phyloP scores from a whole-genome alignment of 2,329 filamentous ascomycete genomes.

The Talaromyces piceae region DNA sequence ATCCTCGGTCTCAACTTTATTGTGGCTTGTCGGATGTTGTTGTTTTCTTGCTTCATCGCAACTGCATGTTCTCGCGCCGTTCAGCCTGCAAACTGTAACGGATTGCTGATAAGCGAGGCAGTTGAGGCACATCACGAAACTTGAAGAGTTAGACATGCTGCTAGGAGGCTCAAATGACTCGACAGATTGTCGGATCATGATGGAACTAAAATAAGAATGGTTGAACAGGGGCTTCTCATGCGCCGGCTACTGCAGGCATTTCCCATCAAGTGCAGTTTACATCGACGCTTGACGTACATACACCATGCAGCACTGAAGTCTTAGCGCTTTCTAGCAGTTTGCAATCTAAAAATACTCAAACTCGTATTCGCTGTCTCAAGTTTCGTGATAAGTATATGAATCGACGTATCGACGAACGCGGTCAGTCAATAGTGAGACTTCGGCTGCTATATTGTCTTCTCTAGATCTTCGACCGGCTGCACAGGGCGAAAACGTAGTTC shows the following conservation, averaged over 20 bases:
- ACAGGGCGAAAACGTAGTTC: too few species aligned
- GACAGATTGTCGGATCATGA: neutral
- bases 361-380: neutral
- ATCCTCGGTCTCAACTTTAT: neutral
- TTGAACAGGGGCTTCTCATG: neutral
- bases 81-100: neutral
- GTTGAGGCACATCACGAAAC: neutral
- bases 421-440: too few species aligned
- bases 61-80: neutral
- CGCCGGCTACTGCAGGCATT: neutral
- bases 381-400: neutral
- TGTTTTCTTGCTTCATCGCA: neutral
- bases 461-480: too few species aligned
- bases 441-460: too few species aligned
- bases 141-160: neutral
- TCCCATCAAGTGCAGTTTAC: neutral
- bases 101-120: neutral
- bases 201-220: neutral
- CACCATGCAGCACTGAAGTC: neutral
- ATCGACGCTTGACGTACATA: neutral
- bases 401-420: neutral
- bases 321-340: neutral
- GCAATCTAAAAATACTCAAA: neutral
- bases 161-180: neutral
- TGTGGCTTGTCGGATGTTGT: neutral